Percentiles rank a stretch among this genome's conserved stretches.
Evolutionary conservation across 805 yeast species (phyloP).

Genomic region (Yueomyces sinensis): DNA sequence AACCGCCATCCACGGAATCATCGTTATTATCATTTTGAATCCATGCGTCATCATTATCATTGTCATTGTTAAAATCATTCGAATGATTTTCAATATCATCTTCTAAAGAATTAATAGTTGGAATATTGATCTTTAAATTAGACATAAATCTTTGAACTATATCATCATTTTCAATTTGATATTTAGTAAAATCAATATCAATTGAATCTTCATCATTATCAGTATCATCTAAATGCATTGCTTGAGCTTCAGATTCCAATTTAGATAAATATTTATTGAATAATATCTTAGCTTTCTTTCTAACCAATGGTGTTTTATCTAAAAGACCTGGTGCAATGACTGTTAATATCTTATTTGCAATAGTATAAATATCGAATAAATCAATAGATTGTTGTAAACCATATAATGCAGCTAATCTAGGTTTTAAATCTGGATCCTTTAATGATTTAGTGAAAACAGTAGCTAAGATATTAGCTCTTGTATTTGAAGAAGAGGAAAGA

Average conservation of each 20-base stretch:
- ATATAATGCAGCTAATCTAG: constrained; percentile 61
- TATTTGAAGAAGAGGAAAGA: constrained; percentile 16
- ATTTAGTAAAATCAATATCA: constrained; percentile 13
- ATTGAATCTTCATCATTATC: constrained; percentile 3
- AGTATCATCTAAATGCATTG: constrained; percentile 6
- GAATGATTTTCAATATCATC: not conserved
- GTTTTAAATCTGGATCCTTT: constrained; percentile 64
- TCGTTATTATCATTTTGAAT: constrained; percentile 5
- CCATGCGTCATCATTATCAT: constrained; percentile 23
- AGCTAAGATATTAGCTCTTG: constrained; percentile 58
- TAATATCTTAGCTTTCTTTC: constrained; percentile 57
- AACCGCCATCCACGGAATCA: not conserved
- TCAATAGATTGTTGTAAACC: constrained; percentile 58
- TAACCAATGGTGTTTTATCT: constrained; percentile 57
- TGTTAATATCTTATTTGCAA: constrained; percentile 70
- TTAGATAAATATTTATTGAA: constrained; percentile 49
- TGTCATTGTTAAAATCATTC: constrained; percentile 2
- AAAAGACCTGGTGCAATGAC: constrained; percentile 74
- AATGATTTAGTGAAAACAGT: constrained; percentile 80
- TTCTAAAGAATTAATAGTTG: not conserved
- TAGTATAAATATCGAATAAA: constrained; percentile 57
- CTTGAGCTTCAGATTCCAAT: constrained; percentile 34
- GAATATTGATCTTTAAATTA: constrained; percentile 5
- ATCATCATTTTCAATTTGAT: constrained; percentile 6
- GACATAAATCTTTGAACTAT: constrained; percentile 12